Evolutionary conservation across 179 eudicot genomes (phyloP), one percentile per base, ranked within the genome.

Genomic region (Actinidia chinensis): DNA sequence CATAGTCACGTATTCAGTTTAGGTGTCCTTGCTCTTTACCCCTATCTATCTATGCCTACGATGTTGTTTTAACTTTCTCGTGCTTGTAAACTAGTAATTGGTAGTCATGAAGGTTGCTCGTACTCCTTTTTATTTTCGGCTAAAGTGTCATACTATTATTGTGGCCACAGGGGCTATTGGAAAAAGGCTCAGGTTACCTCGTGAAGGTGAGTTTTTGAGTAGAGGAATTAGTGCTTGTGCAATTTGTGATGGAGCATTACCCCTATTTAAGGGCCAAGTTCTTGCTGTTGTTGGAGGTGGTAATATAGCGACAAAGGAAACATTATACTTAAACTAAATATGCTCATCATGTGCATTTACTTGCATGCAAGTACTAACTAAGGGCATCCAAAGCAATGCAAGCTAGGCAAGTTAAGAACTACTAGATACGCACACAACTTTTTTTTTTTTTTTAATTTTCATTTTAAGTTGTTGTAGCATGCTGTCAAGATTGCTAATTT

Each of bases 231-330:
- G 99, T 84, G 99, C 99, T 23, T 96, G 99, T 85, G 99, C 99
- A 79, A 96, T 96, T 65, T 96, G 99, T 87, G 99, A 96, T 84
- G 99, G 99, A 73, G 99, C 99, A 76, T 96, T 98, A 11, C 99
- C 98, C 33, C 81, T 96, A 71, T 96, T 92, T 79, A 96, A 94
- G 89, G 97, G 99, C 23, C 96, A 96, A 81, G 97, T 91, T 83
- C 97, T 96, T 86, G 99, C 98, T 64, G 99, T 96, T 73, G 97
- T 96, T 82, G 99, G 99, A 79, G 99, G 99, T 68, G 99, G 99
- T 76, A 98, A 96, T 88, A 92, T 98, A 76, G 99, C 99, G 71
- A 96, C 99, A 33, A 98, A 96, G 88, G 99, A 96, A 85, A 97
- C 98, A 77, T 61, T 96, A 68, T 96, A 96, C 84, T 86, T 96